Conservation (phyloP, 2,329 filamentous ascomycete genomes). For the Endothia cerciana region DNA sequence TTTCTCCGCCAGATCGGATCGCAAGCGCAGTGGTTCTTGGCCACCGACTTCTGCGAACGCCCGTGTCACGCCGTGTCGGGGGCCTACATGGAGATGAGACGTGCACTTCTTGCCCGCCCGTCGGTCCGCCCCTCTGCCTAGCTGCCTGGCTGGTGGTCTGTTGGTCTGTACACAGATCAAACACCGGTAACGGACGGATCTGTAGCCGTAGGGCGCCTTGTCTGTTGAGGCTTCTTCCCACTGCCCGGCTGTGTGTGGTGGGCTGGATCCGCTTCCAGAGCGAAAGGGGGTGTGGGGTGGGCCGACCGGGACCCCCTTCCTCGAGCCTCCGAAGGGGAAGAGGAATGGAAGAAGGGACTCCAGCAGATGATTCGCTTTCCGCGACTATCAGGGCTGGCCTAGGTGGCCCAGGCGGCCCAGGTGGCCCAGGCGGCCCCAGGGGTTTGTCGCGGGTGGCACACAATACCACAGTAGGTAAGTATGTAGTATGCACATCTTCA, state of each 20-base stretch:
- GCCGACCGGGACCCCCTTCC: slow-evolving; percentile 4
- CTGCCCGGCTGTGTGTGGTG: background rate
- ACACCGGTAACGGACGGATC: background rate
- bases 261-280: slow-evolving; percentile 9
- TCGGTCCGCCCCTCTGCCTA: background rate
- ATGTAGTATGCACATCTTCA: slow-evolving; percentile 23
- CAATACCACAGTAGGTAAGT: no score
- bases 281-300: slow-evolving; percentile 24
- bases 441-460: slow-evolving; percentile 15
- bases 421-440: background rate
- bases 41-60: slow-evolving; percentile 7
- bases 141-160: background rate
- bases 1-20: slow-evolving; percentile 14
- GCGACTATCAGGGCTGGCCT: slow-evolving; percentile 10
- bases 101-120: background rate
- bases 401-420: no score
- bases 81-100: slow-evolving; percentile 4
- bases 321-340: slow-evolving; percentile 5
- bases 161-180: slow-evolving; percentile 1
- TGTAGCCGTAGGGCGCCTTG: slow-evolving; percentile 5
- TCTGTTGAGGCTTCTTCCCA: slow-evolving; percentile 2
- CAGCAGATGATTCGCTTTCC: slow-evolving; percentile 27
- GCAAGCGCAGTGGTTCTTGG: slow-evolving; percentile 9
- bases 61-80: slow-evolving; percentile 14
- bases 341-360: slow-evolving; percentile 9